Conservation (phyloP, 2,329 filamentous ascomycete species). For the Annulohypoxylon truncatum region DNA sequence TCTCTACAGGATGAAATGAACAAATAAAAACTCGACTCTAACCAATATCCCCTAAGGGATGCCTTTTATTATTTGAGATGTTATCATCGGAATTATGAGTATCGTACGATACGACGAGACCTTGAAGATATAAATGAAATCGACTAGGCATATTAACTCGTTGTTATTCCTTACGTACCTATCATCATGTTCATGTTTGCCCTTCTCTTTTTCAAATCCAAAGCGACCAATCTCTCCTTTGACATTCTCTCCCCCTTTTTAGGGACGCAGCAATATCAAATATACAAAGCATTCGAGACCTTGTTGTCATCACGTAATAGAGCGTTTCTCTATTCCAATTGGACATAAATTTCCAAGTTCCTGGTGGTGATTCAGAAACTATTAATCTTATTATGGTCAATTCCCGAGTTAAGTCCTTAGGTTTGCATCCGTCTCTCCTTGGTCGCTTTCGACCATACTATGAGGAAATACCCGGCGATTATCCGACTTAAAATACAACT, state of each 20-base stretch:
- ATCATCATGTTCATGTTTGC: too few relatives aligned
- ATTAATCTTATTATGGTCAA: not conserved
- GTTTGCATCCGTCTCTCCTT: not conserved
- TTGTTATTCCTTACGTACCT: too few relatives aligned
- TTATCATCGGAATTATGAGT: too few relatives aligned
- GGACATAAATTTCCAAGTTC: too few relatives aligned
- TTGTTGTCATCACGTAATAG: not conserved
- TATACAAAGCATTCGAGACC: not conserved
- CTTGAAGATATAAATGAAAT: too few relatives aligned
- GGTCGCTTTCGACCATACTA: not conserved
- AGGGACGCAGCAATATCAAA: too few relatives aligned
- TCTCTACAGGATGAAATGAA: slow-evolving; percentile 15
- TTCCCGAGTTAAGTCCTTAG: not conserved
- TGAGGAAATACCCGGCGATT: slow-evolving; percentile 7
- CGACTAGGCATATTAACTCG: not conserved
- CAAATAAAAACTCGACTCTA: slow-evolving; percentile 34
- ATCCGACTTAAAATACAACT: not conserved
- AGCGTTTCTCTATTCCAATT: too few relatives aligned
- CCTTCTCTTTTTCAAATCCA: too few relatives aligned
- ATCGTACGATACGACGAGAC: too few relatives aligned
- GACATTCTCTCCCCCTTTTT: too few relatives aligned
- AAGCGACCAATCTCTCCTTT: too few relatives aligned
- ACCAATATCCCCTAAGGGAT: not conserved
- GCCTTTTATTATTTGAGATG: not conserved
- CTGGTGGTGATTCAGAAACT: too few relatives aligned